Conservation (phyloP, 768 basidiomycete species). For the Termitomyces sp. region DNA sequence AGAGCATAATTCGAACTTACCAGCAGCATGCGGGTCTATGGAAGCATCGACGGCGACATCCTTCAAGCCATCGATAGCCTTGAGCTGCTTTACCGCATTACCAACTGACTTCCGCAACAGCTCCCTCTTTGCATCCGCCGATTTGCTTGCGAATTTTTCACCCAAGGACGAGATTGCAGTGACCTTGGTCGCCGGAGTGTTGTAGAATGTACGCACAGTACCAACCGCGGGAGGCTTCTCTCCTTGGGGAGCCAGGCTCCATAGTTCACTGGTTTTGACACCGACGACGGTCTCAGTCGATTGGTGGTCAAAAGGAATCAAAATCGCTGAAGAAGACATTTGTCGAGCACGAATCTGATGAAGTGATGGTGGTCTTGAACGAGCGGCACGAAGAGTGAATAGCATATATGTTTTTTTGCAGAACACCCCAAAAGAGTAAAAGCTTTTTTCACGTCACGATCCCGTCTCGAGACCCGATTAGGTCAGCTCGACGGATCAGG, state of each 20-base stretch:
- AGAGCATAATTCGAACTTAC: conserved; percentile 32
- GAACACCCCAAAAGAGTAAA: conserved; percentile 1
- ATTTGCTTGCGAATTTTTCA: conserved; percentile 46
- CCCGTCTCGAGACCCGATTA: background rate
- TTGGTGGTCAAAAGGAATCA: conserved; percentile 57
- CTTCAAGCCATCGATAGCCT: conserved; percentile 56
- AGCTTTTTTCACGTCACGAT: conserved; percentile 2
- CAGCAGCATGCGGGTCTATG: conserved; percentile 73
- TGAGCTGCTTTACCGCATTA: conserved; percentile 67
- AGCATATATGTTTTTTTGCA: conserved; percentile 9
- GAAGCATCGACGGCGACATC: conserved; percentile 63
- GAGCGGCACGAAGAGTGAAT: conserved; percentile 15
- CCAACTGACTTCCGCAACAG: conserved; percentile 69
- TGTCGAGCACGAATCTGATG: conserved; percentile 25
- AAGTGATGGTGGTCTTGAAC: conserved; percentile 17
- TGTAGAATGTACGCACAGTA: conserved; percentile 64
- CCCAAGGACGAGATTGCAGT: conserved; percentile 60
- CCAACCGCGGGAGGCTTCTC: conserved; percentile 58
- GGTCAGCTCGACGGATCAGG: background rate
- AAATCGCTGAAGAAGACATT: conserved; percentile 54
- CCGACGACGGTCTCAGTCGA: conserved; percentile 28
- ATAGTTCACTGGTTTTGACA: conserved; percentile 47
- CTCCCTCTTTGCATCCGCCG: conserved; percentile 52
- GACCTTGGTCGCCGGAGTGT: conserved; percentile 42
- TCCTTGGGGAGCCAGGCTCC: conserved; percentile 46